Conservation (phyloP, 176 grass and related monocot species). For the Thinopyrum elongatum region DNA sequence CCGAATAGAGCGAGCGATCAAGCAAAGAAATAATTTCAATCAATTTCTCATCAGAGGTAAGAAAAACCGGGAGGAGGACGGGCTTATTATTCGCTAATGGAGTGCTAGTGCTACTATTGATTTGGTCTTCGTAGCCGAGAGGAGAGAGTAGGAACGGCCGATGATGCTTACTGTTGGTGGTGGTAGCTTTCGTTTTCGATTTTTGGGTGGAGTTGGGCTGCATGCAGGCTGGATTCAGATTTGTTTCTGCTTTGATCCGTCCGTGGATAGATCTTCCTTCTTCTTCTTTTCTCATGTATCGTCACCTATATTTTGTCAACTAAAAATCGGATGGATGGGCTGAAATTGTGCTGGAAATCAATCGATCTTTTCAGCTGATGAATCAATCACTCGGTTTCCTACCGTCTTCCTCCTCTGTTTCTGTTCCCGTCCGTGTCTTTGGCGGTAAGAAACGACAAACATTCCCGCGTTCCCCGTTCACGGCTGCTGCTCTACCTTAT, state of each 20-base stretch:
- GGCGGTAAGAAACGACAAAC: not conserved
- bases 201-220: too few species aligned
- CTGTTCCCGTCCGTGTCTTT: not conserved
- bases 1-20: conserved; percentile 29
- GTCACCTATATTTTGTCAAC: not conserved
- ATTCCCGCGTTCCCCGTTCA: not conserved
- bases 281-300: not conserved
- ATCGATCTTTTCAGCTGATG: not conserved
- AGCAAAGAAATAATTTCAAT: too few species aligned
- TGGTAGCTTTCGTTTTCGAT: too few species aligned
- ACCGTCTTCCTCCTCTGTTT: too few species aligned
- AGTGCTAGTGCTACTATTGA: too few species aligned
- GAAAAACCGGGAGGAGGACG: too few species aligned
- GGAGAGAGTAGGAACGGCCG: too few species aligned
- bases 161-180: too few species aligned
- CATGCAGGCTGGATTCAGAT: not conserved
- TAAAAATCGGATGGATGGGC: not conserved
- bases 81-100: too few species aligned
- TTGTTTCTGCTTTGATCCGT: not conserved
- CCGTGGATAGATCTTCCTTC: not conserved
- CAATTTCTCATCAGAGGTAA: too few species aligned
- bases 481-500: not conserved
- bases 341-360: not conserved
- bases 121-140: too few species aligned
- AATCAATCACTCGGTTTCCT: not conserved